A percentile compares a stretch with the other conserved stretches of the same genome.
phyloP scores from a whole-genome alignment of 2,329 filamentous ascomycete genomes.

The Nemania sp. region DNA sequence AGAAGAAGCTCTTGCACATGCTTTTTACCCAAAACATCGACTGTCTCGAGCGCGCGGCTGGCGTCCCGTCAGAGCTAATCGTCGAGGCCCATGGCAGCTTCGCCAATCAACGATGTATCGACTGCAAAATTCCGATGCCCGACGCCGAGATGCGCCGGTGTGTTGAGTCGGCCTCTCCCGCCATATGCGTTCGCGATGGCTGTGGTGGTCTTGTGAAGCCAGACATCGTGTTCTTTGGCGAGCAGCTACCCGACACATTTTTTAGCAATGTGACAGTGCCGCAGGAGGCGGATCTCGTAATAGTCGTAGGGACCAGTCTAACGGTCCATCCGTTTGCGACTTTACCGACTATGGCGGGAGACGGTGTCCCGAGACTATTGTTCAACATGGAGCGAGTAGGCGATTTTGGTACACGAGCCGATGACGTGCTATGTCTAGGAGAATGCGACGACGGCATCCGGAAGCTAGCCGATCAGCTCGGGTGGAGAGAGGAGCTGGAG shows the following conservation, averaged over 20 bases:
- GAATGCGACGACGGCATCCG: conserved; percentile 84
- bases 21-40: conserved; percentile 99
- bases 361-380: conserved; percentile 73
- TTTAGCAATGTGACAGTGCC: conserved; percentile 58
- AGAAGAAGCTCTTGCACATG: conserved; percentile 78
- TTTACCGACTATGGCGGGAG: conserved; percentile 67
- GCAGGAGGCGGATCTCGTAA: conserved; percentile 71
- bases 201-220: conserved; percentile 88
- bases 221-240: conserved; percentile 94
- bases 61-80: conserved; percentile 79
- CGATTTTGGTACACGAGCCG: conserved; percentile 71
- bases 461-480: conserved; percentile 76
- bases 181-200: conserved; percentile 62
- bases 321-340: conserved; percentile 87
- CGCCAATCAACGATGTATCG: conserved; percentile 86
- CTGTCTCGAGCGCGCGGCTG: conserved; percentile 85
- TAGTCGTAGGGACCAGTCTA: conserved; percentile 88
- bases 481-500: conserved; percentile 86
- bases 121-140: conserved; percentile 76
- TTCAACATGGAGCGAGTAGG: conserved; percentile 89
- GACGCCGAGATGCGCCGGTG: conserved; percentile 73
- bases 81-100: conserved; percentile 97
- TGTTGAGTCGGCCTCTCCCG: conserved; percentile 70
- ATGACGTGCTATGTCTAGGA: conserved; percentile 84
- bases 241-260: conserved; percentile 63